Conservation (phyloP, 2,329 filamentous ascomycete genomes). For the Albophoma yamanashiensis region DNA sequence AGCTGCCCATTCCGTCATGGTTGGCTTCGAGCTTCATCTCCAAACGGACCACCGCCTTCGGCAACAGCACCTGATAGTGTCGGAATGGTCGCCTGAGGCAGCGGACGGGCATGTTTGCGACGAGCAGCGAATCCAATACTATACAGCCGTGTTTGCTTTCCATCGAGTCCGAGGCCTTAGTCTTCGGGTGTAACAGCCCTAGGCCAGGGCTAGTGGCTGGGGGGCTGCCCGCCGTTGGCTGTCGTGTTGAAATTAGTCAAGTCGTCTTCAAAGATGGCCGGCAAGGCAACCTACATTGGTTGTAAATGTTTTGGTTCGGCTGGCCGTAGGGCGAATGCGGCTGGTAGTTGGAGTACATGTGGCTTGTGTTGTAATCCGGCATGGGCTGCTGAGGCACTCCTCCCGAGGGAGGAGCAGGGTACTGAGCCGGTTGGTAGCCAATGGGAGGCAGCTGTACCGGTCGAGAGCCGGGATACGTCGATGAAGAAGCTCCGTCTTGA, state of each 20-base stretch:
- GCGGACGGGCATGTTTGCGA: not conserved
- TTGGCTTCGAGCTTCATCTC: not conserved
- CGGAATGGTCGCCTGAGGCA: not conserved
- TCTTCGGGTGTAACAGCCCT: not conserved
- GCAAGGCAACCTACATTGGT: conserved; percentile 35
- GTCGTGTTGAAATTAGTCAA: not conserved
- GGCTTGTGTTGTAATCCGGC: conserved; percentile 42
- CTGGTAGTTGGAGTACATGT: conserved; percentile 47
- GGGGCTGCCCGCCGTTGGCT: conserved; percentile 7
- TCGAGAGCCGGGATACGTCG: conserved; percentile 46
- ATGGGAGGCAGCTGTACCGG: conserved; percentile 62
- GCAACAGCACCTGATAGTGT: not conserved
- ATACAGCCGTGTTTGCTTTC: not conserved
- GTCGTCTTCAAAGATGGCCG: not conserved
- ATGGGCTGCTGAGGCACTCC: conserved; percentile 40
- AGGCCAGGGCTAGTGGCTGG: not conserved
- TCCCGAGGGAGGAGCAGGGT: conserved; percentile 49
- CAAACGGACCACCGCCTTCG: not conserved
- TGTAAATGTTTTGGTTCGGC: conserved; percentile 48
- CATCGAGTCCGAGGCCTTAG: not conserved
- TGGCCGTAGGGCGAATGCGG: conserved; percentile 49
- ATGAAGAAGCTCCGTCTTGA: conserved; percentile 31
- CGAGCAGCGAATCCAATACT: not conserved
- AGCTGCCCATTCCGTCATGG: not conserved
- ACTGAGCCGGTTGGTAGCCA: conserved; percentile 58